These are phyloP conservation scores for Chytriomyces sp. DNA, from an alignment of 192 early-diverging fungal genomes.

Conservation along the genomic window DNA sequence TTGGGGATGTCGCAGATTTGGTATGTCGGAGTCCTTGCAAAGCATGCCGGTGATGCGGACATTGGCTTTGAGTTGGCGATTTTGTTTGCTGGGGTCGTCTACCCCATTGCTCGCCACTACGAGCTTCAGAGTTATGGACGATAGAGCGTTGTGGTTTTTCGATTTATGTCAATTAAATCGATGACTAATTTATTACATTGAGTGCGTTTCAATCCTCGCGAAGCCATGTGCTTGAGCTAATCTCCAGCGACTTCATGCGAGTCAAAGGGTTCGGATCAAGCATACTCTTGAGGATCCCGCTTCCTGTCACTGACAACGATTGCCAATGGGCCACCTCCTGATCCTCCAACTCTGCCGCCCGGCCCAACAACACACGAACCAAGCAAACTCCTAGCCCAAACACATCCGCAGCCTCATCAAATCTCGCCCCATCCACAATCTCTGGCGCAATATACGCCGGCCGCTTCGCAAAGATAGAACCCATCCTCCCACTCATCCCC, in stretches of 20 bases:
- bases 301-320: no score
- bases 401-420: slow-evolving; percentile 7
- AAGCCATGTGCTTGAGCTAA: no score
- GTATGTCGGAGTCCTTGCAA: slow-evolving; percentile 33
- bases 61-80: slow-evolving; percentile 37
- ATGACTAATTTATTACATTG: no score
- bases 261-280: no score
- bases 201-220: no score
- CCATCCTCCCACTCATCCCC: slow-evolving; percentile 2
- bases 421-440: slow-evolving; percentile 14
- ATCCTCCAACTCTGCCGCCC: slow-evolving; percentile 7
- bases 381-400: slow-evolving; percentile 23
- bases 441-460: slow-evolving; percentile 29
- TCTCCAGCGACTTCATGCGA: no score
- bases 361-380: slow-evolving; percentile 7
- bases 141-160: no score
- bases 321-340: no score
- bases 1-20: slow-evolving; percentile 36
- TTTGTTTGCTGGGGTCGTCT: slow-evolving; percentile 24
- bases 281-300: no score
- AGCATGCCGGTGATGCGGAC: slow-evolving; percentile 33
- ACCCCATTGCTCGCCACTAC: slow-evolving; percentile 23
- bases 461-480: not conserved
- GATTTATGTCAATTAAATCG: no score
- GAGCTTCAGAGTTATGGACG: slow-evolving; percentile 29